phyloP scores from a whole-genome alignment of 257 asterid genomes.

The Solanum arcanum region DNA sequence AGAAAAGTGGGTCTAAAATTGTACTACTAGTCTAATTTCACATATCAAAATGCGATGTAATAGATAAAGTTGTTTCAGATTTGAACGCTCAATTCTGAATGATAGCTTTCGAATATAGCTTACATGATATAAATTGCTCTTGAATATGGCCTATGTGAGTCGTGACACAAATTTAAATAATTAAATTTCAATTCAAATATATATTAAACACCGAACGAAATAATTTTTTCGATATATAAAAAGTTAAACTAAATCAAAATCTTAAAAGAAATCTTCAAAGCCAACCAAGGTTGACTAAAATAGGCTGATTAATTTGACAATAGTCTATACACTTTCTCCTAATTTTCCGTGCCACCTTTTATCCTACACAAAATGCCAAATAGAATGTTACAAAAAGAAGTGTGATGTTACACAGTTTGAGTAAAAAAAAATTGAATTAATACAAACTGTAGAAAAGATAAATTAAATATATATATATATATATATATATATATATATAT shows the following conservation, averaged over 20 bases:
- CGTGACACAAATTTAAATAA: not conserved
- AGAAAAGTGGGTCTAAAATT: not conserved
- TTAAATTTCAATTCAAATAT: too few species aligned
- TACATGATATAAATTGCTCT: not conserved
- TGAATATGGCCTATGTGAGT: too few species aligned
- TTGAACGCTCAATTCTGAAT: not conserved
- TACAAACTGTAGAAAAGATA: not conserved
- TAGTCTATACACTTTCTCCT: not conserved
- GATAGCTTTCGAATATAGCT: not conserved
- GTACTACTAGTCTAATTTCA: not conserved
- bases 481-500: not conserved
- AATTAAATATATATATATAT: not conserved
- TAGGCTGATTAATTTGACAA: not conserved
- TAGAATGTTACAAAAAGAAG: not conserved
- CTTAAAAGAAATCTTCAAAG: not conserved
- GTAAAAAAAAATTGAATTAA: not conserved
- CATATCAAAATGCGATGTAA: too few species aligned
- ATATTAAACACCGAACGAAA: rapidly evolving
- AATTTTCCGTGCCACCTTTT: not conserved
- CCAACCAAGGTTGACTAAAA: not conserved
- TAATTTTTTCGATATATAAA: not conserved
- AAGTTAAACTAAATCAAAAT: not conserved
- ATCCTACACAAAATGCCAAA: not conserved
- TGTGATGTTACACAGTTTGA: not conserved
- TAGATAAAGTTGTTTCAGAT: too few species aligned